Conservation (phyloP, 805 yeast species). For the Candida sonorensis region DNA sequence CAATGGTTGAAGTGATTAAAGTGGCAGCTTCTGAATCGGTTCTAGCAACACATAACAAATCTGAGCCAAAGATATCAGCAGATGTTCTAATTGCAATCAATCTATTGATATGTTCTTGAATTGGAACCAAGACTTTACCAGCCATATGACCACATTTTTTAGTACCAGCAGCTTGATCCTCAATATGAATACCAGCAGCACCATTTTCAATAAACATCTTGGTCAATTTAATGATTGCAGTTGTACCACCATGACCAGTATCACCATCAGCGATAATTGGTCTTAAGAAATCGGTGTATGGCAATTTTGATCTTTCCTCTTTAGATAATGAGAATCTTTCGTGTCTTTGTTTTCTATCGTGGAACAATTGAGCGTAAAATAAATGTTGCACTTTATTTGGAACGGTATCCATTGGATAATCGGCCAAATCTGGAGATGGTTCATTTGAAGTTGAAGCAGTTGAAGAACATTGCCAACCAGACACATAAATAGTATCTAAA, state of each 20-base stretch:
- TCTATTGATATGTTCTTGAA: constrained; percentile 94
- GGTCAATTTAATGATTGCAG: constrained; percentile 92
- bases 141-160: constrained; percentile 99
- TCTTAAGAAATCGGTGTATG: constrained; percentile 79
- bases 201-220: constrained; percentile 96
- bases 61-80: constrained; percentile 88
- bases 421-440: constrained; percentile 98
- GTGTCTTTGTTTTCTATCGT: constrained; percentile 93
- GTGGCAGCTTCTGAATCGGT: constrained; percentile 98
- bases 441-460: constrained; percentile 97
- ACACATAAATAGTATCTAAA: constrained; percentile 85
- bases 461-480: constrained; percentile 99
- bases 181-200: constrained; percentile 98
- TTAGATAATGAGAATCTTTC: constrained; percentile 59
- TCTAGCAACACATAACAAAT: constrained; percentile 84
- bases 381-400: constrained; percentile 97
- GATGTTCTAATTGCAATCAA: constrained; percentile 89
- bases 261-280: constrained; percentile 98
- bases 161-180: constrained; percentile 98
- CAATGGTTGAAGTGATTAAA: constrained; percentile 87
- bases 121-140: constrained; percentile 95
- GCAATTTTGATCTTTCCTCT: constrained; percentile 61
- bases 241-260: constrained; percentile 98
- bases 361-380: constrained; percentile 95
- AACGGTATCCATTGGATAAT: constrained; percentile 97